Evolutionary conservation across 495 filamentous ascomycete genomes (phyloP).

Genomic region (Thermothielavioides terrestris): DNA sequence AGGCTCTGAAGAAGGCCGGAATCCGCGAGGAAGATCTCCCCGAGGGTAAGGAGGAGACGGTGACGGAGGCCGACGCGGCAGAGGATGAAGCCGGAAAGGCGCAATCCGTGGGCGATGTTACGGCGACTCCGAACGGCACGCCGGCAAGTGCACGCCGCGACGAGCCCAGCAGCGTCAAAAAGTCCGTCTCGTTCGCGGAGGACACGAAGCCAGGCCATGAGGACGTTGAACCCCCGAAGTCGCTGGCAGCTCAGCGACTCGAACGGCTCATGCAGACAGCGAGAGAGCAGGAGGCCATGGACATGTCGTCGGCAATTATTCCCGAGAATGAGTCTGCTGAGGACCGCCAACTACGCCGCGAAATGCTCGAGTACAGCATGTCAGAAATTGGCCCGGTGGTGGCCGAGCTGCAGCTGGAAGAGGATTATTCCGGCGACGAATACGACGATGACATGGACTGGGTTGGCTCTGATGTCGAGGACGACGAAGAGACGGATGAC

Average conservation of each 20-base stretch:
- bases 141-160: neutral
- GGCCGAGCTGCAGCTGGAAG: conserved; percentile 83
- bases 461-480: conserved; percentile 45
- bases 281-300: conserved; percentile 33
- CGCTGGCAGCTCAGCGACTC: conserved; percentile 32
- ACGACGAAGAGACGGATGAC: conserved; percentile 43
- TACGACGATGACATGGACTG: conserved; percentile 47
- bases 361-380: conserved; percentile 89
- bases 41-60: conserved; percentile 10
- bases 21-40: conserved; percentile 16
- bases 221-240: conserved; percentile 20
- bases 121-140: neutral
- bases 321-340: conserved; percentile 64
- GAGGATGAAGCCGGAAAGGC: neutral
- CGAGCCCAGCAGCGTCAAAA: conserved; percentile 18
- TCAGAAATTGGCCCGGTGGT: conserved; percentile 80
- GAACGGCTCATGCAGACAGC: conserved; percentile 43
- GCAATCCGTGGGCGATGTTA: neutral
- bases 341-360: conserved; percentile 68
- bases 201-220: conserved; percentile 45
- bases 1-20: conserved; percentile 63
- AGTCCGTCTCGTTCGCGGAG: conserved; percentile 43
- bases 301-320: conserved; percentile 35
- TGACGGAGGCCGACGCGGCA: neutral
- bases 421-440: conserved; percentile 51